Percentiles rank a stretch among this genome's conserved stretches.
phyloP scores from a whole-genome alignment of 1,284 basidiomycete species.

The Fomitopsis pinicola region DNA sequence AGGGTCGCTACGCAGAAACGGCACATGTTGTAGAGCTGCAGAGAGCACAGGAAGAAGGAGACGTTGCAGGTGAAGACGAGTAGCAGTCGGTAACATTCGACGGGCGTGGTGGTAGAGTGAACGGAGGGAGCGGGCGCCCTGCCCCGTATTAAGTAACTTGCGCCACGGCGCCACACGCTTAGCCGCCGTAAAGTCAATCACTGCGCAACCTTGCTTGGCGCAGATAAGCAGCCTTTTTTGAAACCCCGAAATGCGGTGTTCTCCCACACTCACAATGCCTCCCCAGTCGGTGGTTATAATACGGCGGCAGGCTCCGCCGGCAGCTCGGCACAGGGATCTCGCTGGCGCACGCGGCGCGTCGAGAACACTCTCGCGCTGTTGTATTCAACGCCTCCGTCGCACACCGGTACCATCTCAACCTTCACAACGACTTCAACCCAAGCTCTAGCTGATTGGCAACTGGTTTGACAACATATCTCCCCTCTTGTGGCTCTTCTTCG shows the following conservation, averaged over 20 bases:
- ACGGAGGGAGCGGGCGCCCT: conserved; percentile 2
- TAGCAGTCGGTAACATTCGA: conserved; percentile 9
- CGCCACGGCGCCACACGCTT: not conserved
- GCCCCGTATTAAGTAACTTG: conserved; percentile 5
- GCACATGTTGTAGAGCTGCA: conserved; percentile 41
- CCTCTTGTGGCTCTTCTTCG: too few relatives aligned
- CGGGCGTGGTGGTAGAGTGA: not conserved
- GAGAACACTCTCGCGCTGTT: too few relatives aligned
- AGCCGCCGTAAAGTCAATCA: conserved; percentile 6
- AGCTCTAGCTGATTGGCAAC: too few relatives aligned
- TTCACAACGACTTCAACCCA: too few relatives aligned
- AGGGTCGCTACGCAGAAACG: conserved; percentile 27
- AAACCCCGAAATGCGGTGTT: not conserved
- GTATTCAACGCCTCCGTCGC: too few relatives aligned
- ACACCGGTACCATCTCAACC: too few relatives aligned
- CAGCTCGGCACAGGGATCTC: not conserved
- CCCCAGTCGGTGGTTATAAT: not conserved
- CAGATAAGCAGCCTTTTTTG: not conserved
- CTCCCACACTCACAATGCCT: not conserved
- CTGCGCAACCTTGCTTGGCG: not conserved
- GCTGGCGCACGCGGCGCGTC: not conserved
- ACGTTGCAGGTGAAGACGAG: conserved; percentile 22
- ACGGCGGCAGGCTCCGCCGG: not conserved
- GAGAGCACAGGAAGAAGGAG: conserved; percentile 42
- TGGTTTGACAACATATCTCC: too few relatives aligned